Percentiles rank a stretch among this genome's conserved stretches.
Conservation (phyloP, 2,329 filamentous ascomycete genomes). For the Tolypocladium cylindrosporum region DNA sequence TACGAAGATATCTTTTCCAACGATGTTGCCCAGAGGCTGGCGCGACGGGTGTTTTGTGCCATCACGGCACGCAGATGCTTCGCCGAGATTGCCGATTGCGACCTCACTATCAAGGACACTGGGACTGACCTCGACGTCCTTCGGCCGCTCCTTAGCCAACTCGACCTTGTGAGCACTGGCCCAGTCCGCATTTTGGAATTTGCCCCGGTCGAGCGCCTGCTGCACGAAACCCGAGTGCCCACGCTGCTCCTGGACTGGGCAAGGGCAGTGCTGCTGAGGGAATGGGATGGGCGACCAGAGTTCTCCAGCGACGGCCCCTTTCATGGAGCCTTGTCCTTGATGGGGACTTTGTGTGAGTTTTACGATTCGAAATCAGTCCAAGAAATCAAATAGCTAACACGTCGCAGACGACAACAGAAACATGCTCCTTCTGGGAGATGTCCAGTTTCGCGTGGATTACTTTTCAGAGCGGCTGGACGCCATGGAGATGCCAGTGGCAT, state of each 20-base stretch:
- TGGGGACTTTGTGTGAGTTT: conserved; percentile 60
- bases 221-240: conserved; percentile 47
- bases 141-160: conserved; percentile 38
- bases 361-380: neutral
- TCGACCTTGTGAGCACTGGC: conserved; percentile 40
- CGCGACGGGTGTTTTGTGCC: conserved; percentile 47
- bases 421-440: conserved; percentile 52
- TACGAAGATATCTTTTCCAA: conserved; percentile 56
- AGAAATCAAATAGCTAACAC: conserved; percentile 7
- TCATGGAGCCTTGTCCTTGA: conserved; percentile 66
- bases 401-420: conserved; percentile 49
- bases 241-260: conserved; percentile 60
- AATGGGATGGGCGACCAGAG: conserved; percentile 70
- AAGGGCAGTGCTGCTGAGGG: conserved; percentile 61
- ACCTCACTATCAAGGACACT: conserved; percentile 21
- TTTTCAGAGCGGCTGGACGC: conserved; percentile 67
- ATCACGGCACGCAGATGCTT: conserved; percentile 44
- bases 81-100: conserved; percentile 29
- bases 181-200: conserved; percentile 36
- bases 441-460: conserved; percentile 66
- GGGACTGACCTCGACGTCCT: conserved; percentile 31
- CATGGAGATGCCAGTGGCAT: conserved; percentile 64
- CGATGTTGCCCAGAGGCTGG: conserved; percentile 48
- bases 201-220: conserved; percentile 35
- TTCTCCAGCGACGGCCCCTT: conserved; percentile 62